A percentile compares a stretch with the other conserved stretches of the same genome.
These are phyloP conservation scores for Plenodomus lindquistii DNA, from an alignment of 2,329 filamentous ascomycete species.

Conservation along the genomic window DNA sequence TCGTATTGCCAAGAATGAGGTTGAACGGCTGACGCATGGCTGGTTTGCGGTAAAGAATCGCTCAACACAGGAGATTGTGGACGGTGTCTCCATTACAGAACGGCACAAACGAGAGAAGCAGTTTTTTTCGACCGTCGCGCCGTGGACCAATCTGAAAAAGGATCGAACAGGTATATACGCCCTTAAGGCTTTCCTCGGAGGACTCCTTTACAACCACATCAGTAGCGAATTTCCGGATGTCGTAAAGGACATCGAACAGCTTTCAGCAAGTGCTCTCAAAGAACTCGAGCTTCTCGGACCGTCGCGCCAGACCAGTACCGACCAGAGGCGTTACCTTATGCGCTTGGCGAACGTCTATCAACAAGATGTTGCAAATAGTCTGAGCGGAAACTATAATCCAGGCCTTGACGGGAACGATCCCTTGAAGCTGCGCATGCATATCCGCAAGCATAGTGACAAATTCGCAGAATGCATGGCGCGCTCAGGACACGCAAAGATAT, in stretches of 20 bases:
- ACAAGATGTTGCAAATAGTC: conserved; percentile 4
- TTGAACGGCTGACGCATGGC: conserved; percentile 9
- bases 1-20: conserved; percentile 11
- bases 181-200: conserved; percentile 8
- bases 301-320: conserved; percentile 5
- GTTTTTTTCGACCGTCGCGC: conserved; percentile 6
- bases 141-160: conserved; percentile 8
- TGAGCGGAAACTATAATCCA: conserved; percentile 9
- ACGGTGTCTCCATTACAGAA: conserved; percentile 7
- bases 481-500: conserved; percentile 6
- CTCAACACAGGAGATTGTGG: conserved; percentile 9
- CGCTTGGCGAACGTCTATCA: conserved; percentile 6
- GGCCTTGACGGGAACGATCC: conserved; percentile 2
- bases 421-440: conserved; percentile 12
- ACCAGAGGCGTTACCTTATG: conserved; percentile 7
- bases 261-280: conserved; percentile 1
- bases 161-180: conserved; percentile 6
- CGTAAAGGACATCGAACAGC: conserved; percentile 7
- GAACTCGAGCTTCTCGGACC: conserved; percentile 8
- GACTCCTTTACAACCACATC: conserved; percentile 9
- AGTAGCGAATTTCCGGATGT: conserved; percentile 8
- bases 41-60: conserved; percentile 15
- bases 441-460: conserved; percentile 5
- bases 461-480: conserved; percentile 6
- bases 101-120: conserved; percentile 8